phyloP scores from a whole-genome alignment of 805 yeast species.

The Lachancea meyersii region DNA sequence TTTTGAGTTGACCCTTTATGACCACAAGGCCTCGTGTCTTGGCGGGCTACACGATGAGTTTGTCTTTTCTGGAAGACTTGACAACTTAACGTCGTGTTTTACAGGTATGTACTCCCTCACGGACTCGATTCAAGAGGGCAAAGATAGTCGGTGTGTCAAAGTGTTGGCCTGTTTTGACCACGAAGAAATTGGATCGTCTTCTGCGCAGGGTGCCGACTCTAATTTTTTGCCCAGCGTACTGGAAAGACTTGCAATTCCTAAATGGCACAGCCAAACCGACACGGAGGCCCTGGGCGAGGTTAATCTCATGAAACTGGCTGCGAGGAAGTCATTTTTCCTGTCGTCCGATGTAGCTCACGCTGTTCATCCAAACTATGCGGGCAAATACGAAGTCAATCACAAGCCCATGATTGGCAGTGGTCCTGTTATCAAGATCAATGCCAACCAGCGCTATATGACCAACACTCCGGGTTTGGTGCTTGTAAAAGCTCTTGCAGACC shows the following conservation, averaged over 20 bases:
- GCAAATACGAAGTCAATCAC: conserved; percentile 69
- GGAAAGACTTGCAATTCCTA: conserved; percentile 53
- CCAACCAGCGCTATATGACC: conserved; percentile 92
- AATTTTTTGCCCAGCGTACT: conserved; percentile 78
- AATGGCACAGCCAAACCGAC: conserved; percentile 34
- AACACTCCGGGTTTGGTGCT: conserved; percentile 85
- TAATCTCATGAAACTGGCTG: conserved; percentile 45
- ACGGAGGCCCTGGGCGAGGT: conserved; percentile 20
- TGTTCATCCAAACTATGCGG: conserved; percentile 84
- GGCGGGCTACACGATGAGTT: conserved; percentile 92
- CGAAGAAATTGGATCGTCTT: conserved; percentile 89
- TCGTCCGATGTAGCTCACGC: conserved; percentile 98
- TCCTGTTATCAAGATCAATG: conserved; percentile 89
- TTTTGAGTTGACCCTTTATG: conserved; percentile 80
- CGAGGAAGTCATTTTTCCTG: conserved; percentile 75
- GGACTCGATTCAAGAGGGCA: conserved; percentile 39
- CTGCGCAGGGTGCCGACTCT: conserved; percentile 96
- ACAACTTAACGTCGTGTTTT: conserved; percentile 83
- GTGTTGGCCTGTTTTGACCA: conserved; percentile 86
- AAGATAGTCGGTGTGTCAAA: conserved; percentile 55
- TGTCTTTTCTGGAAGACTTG: conserved; percentile 85
- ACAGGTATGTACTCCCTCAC: conserved; percentile 69
- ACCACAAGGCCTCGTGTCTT: conserved; percentile 71
- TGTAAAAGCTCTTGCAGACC: conserved; percentile 62
- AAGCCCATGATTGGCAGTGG: conserved; percentile 80